phyloP scores from a whole-genome alignment of 1,139 yeast genomes.

The Hemisphaericaspora xylanilytica region DNA sequence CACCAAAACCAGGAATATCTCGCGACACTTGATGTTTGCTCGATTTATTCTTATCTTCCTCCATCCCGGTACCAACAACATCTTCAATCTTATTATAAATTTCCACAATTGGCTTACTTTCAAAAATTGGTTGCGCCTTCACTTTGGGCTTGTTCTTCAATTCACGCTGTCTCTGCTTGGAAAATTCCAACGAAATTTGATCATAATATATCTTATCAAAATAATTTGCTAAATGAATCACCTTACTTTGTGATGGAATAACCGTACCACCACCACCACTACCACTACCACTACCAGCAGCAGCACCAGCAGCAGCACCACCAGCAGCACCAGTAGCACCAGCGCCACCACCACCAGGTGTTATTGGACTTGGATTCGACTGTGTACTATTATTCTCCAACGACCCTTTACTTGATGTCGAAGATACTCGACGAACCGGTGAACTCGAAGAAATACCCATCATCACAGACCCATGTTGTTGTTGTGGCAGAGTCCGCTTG shows the following conservation, averaged over 20 bases:
- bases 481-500: background rate
- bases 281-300: background rate
- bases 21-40: slow-evolving; percentile 9
- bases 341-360: too few relatives aligned
- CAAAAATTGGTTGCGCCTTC: slow-evolving; percentile 72
- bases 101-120: slow-evolving; percentile 86
- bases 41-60: slow-evolving; percentile 23
- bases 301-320: too few relatives aligned
- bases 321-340: too few relatives aligned
- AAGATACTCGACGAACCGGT: background rate
- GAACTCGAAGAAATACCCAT: too few relatives aligned
- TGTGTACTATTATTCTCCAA: background rate
- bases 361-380: background rate
- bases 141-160: slow-evolving; percentile 60
- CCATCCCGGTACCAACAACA: slow-evolving; percentile 54
- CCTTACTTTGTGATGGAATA: slow-evolving; percentile 33
- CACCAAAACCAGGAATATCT: slow-evolving; percentile 8
- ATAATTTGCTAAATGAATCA: slow-evolving; percentile 61
- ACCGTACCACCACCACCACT: slow-evolving; percentile 1
- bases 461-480: too few relatives aligned
- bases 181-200: slow-evolving; percentile 80
- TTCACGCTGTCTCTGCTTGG: slow-evolving; percentile 80
- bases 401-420: slow-evolving; percentile 1
- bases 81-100: slow-evolving; percentile 87
- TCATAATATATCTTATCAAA: slow-evolving; percentile 80